Base-by-base conservation (phyloP, 345 rosid genomes). In the Acer negundo region DNA sequence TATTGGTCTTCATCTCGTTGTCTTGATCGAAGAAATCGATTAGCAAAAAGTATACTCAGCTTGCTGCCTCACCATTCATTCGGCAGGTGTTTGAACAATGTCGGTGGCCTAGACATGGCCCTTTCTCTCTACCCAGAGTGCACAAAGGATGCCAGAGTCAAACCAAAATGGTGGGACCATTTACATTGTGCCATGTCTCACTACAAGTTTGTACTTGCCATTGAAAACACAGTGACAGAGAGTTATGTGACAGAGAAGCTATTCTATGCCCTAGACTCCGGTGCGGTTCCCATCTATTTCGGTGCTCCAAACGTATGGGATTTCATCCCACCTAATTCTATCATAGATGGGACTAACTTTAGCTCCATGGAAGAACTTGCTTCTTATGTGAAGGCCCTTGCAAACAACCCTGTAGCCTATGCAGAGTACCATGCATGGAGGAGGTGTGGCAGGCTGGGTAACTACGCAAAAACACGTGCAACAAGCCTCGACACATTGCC, bases 1-100 rank as follows among this genome's bases (percentile, higher is more conserved):
- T 95, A 92, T 77, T 95, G 99, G 98, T 93, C 99, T 65, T 95
- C 99, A 26, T 95, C 98, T 2, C 94, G 97, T 24, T 95, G 96
- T 72, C 96, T 93, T 74, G 22, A 93, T 76, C 85, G 78, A 80
- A 85, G 99, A 83, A 92, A 95, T 80, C 78, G 26, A 22, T 89
- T 89, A 8, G 98, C 99, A 4, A 89, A 77, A 80, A 83, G 84
- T 65, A 84, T 95, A 58, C 93, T 95, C 9, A 79, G 78, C 69
- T 80, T 95, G 70, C 74, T 95, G n/a, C 93, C 98, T 3, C 82
- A 89, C 75, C 99, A 93, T 72, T 93, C 99, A 71, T 93, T 93
- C 46, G 99, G 99, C 67, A 95, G 93, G 78, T 95, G 99, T 87
- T 81, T 95, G 44, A 95, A 95, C 92, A 95, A 92, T 67, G 96